phyloP scores from a whole-genome alignment of 768 basidiomycete genomes.

The Hypsizygus marmoreus region DNA sequence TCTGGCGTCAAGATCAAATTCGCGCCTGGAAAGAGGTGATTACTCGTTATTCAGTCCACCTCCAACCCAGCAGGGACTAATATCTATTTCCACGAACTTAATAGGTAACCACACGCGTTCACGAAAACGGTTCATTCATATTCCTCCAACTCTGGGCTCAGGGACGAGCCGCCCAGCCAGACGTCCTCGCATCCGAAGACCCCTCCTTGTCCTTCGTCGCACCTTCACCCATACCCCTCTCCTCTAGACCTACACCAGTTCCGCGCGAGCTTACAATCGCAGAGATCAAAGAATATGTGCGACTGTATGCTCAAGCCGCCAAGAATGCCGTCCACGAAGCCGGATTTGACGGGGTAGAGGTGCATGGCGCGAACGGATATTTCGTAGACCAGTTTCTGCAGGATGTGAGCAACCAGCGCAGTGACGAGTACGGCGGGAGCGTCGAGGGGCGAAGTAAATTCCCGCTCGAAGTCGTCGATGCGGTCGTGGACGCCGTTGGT shows the following conservation, averaged over 20 bases:
- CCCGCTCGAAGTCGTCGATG: conserved; percentile 52
- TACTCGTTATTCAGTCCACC: neutral
- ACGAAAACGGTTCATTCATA: conserved; percentile 48
- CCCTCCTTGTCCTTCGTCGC: conserved; percentile 33
- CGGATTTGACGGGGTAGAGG: conserved; percentile 68
- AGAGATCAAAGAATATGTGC: conserved; percentile 53
- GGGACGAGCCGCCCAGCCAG: conserved; percentile 41
- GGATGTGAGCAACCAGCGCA: conserved; percentile 54
- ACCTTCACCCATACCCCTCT: conserved; percentile 30
- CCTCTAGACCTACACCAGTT: conserved; percentile 12
- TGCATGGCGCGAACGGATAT: conserved; percentile 49
- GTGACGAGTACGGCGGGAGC: conserved; percentile 69
- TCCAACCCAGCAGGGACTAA: neutral
- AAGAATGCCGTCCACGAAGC: conserved; percentile 54
- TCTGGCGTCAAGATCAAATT: conserved; percentile 61
- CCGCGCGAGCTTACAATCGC: conserved; percentile 45
- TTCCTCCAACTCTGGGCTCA: conserved; percentile 62
- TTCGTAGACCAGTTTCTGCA: conserved; percentile 66
- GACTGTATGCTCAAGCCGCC: conserved; percentile 56
- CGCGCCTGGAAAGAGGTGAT: conserved; percentile 53
- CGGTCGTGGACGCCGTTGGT: conserved; percentile 54
- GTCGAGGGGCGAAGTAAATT: conserved; percentile 63
- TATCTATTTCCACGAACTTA: no score
- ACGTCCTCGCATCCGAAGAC: conserved; percentile 37
- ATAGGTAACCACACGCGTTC: conserved; percentile 59